Base-by-base conservation (phyloP, 1,139 yeast genomes). In the Schwanniomyces etchellsii region DNA sequence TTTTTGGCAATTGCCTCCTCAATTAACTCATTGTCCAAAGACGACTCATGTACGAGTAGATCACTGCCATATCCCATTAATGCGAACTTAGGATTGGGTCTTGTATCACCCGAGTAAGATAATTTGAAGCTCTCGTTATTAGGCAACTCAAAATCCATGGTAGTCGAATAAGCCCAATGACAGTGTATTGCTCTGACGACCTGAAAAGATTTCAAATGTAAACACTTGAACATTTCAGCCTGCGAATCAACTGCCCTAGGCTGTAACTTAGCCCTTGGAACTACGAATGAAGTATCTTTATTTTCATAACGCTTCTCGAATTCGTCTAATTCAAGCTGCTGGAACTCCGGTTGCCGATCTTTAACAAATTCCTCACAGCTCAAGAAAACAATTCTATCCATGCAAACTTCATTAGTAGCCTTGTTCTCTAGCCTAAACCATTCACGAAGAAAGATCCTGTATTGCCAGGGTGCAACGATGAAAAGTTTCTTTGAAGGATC, bases 51-150 rank as follows among this genome's bases (percentile, higher is more conserved):
- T 29, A 91, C 79, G 36, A 91, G 64, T 32, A 93, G 55, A 47
- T 88, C 94, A 27, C 88, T 75, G n/a, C 64, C 56, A 18, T 52
- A 39, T 0, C 96, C 97, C 31, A 83, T 72, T 4, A 63, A 67
- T 39, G 81, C 83, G 42, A 67, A 67, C 29, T 52, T 58, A 4
- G 64, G 50, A 40, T 78, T 81, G 1, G 98, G 98, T 45, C 97
- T 73, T 0, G 97, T 86, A 49, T 91, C 99, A 6, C 98, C 98
- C 1, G 96, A 86, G 51, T 85, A 93, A 0, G 96, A 81, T 2
- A 89, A 65, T 42, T 74, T 81, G 60, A 88, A 85, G 0, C 53
- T 42, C 16, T 48, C 51, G 3, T 34, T 38, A 4, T 39, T 40
- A 17, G 43, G 45, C 13, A 69, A 38, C 14, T 52, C 50, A 39